Conservation (phyloP, 208 protist species). For the Acanthamoeba royreba region DNA sequence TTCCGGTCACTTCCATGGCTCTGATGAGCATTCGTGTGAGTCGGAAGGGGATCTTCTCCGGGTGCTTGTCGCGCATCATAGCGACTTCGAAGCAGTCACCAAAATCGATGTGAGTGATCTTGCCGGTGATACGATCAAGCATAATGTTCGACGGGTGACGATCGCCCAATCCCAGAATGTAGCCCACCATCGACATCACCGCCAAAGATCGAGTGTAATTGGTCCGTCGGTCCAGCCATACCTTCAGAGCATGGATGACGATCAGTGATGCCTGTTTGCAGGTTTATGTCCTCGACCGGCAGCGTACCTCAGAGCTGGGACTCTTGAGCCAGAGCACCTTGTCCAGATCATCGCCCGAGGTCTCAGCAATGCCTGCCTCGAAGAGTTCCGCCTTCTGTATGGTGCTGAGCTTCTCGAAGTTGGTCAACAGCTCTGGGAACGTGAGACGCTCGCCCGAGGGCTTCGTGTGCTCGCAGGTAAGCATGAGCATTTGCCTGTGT, state of each 20-base stretch:
- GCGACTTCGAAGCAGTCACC: constrained; percentile 99
- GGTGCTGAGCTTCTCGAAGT: constrained; percentile 94
- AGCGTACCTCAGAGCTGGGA: constrained; percentile 92
- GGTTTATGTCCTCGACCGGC: background rate
- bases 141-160: constrained; percentile 99
- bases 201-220: constrained; percentile 98
- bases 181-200: constrained; percentile 98
- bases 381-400: constrained; percentile 98
- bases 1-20: constrained; percentile 96
- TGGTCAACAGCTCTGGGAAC: constrained; percentile 68
- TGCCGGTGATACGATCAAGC: constrained; percentile 96
- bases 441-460: background rate
- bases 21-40: constrained; percentile 98
- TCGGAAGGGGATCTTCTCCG: constrained; percentile 99
- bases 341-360: constrained; percentile 93
- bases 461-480: background rate
- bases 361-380: constrained; percentile 90
- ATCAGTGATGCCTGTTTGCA: background rate
- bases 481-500: background rate
- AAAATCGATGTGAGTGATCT: constrained; percentile 99
- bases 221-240: constrained; percentile 96
- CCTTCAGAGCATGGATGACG: background rate
- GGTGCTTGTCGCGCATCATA: constrained; percentile 97
- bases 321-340: constrained; percentile 97
- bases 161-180: constrained; percentile 98